These are phyloP conservation scores for Wickerhamiella lipophila DNA, from an alignment of 805 yeast genomes.

Conservation along the genomic window DNA sequence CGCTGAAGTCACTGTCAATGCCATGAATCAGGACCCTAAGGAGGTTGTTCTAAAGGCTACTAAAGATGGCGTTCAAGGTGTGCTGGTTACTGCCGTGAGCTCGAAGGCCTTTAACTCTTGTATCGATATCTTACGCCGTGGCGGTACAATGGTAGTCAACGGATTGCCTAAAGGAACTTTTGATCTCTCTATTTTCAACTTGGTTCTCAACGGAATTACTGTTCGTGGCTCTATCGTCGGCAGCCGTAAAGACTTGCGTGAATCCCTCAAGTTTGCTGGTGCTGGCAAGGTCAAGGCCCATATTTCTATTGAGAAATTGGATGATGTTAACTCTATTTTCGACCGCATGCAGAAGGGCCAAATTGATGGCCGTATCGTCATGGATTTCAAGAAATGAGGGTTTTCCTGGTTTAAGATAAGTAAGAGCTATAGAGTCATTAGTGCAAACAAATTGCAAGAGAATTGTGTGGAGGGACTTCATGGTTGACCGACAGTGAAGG, in stretches of 20 bases:
- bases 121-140: conserved; percentile 45
- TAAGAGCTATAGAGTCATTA: too few relatives aligned
- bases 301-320: conserved; percentile 37
- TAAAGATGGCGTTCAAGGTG: conserved; percentile 67
- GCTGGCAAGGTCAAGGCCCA: conserved; percentile 64
- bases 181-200: conserved; percentile 54
- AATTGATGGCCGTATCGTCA: conserved; percentile 79
- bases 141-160: conserved; percentile 59
- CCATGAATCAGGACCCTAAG: conserved; percentile 44
- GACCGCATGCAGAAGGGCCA: conserved; percentile 71
- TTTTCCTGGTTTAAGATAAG: too few relatives aligned
- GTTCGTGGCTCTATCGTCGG: conserved; percentile 81
- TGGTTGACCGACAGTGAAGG: too few relatives aligned
- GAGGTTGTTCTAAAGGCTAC: conserved; percentile 43
- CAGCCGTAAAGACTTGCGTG: conserved; percentile 75
- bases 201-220: conserved; percentile 58
- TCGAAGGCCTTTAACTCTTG: conserved; percentile 54
- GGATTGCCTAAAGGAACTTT: conserved; percentile 75
- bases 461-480: too few relatives aligned
- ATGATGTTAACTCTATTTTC: conserved; percentile 63
- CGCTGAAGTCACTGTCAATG: conserved; percentile 48
- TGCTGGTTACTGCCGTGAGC: conserved; percentile 62
- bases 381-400: conserved; percentile 54
- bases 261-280: conserved; percentile 62
- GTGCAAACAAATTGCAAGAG: too few relatives aligned